Conservation (phyloP, 1,139 yeast genomes). For the Ogataea hybrid region DNA sequence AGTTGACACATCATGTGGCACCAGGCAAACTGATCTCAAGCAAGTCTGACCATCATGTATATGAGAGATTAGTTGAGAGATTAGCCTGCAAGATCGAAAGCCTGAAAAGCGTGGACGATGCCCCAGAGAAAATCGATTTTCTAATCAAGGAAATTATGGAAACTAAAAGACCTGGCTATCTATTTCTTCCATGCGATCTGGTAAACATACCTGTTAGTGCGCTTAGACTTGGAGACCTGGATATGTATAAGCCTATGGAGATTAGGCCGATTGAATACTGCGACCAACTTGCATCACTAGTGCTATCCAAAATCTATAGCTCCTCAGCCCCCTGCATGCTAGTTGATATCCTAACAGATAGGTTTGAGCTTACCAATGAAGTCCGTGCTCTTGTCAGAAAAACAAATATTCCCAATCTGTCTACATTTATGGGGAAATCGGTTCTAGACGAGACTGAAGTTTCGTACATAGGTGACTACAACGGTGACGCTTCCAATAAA, state of each 20-base stretch:
- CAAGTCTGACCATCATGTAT: constrained; percentile 55
- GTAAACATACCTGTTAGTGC: constrained; percentile 46
- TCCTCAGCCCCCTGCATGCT: constrained; percentile 60
- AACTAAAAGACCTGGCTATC: constrained; percentile 73
- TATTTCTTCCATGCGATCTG: constrained; percentile 72
- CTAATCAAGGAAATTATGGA: constrained; percentile 56
- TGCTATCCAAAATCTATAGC: constrained; percentile 49
- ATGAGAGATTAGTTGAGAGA: constrained; percentile 57
- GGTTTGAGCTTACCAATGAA: constrained; percentile 45
- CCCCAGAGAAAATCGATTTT: constrained; percentile 56
- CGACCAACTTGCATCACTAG: constrained; percentile 42
- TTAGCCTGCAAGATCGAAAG: constrained; percentile 60
- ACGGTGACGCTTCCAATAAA: constrained; percentile 47
- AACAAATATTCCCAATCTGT: constrained; percentile 45
- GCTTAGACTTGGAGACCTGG: constrained; percentile 21
- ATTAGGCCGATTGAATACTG: background rate
- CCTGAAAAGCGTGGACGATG: constrained; percentile 46
- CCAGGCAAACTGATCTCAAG: constrained; percentile 48
- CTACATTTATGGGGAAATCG: constrained; percentile 52
- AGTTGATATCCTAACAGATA: constrained; percentile 62
- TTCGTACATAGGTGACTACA: constrained; percentile 63
- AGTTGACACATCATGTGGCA: constrained; percentile 63
- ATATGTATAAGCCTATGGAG: constrained; percentile 3
- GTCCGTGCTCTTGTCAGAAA: no score
- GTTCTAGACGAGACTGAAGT: constrained; percentile 60